Evolutionary conservation across 176 grass and related monocot species (phyloP).

Genomic region (Bonia amplexicaulis): DNA sequence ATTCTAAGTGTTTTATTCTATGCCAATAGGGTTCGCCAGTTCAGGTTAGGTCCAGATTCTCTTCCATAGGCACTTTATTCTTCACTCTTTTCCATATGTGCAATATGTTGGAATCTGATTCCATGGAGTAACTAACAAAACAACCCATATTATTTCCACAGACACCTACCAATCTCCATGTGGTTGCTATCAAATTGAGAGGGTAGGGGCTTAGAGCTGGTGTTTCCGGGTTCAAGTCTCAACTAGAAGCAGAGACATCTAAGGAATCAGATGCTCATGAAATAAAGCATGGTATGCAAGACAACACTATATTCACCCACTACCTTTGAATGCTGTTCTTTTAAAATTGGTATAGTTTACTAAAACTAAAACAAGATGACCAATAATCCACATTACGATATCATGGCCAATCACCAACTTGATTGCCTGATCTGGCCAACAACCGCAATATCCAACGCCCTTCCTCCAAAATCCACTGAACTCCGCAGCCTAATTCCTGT

Average conservation of each 20-base stretch:
- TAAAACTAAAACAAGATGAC: background rate
- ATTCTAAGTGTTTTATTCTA: background rate
- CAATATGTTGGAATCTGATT: background rate
- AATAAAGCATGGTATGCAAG: background rate
- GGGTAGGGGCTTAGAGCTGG: background rate
- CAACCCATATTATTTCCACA: background rate
- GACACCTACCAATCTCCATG: background rate
- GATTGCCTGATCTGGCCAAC: background rate
- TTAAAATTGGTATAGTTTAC: background rate
- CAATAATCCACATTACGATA: background rate
- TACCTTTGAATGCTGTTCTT: background rate
- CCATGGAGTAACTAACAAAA: background rate
- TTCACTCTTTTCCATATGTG: background rate
- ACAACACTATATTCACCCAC: background rate
- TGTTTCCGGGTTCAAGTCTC: background rate
- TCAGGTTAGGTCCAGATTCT: background rate
- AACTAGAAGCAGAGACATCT: background rate
- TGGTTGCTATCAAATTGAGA: background rate
- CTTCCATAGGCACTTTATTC: conserved; percentile 28
- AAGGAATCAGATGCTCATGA: background rate
- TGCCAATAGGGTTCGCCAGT: background rate
- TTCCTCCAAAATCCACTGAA: background rate
- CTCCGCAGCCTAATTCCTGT: background rate
- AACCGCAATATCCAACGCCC: background rate
- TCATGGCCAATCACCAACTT: background rate